Evolutionary conservation across 1,284 basidiomycete genomes (phyloP).

Genomic region (Apiotrichum mycotoxinovorans): DNA sequence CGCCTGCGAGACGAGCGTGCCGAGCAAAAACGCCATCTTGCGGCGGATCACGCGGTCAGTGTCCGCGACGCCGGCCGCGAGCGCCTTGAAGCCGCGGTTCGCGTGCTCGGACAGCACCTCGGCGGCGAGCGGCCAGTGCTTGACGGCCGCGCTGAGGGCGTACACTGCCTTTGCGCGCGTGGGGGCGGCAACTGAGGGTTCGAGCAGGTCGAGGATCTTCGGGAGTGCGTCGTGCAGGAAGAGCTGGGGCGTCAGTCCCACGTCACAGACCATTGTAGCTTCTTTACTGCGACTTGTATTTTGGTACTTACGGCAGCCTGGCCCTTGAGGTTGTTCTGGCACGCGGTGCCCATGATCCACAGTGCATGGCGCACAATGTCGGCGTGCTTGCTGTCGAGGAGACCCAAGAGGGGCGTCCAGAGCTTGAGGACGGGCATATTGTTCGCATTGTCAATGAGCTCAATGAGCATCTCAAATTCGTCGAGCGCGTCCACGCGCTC

Average conservation of each 20-base stretch:
- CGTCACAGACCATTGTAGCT: slow-evolving; percentile 1
- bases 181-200: slow-evolving; percentile 22
- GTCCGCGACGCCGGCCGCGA: slow-evolving; percentile 55
- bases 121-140: slow-evolving; percentile 56
- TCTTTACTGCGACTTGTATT: no score
- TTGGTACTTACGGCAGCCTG: slow-evolving; percentile 68
- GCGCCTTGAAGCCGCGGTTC: slow-evolving; percentile 28
- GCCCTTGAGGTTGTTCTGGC: slow-evolving; percentile 91
- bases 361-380: slow-evolving; percentile 69
- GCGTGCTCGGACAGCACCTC: slow-evolving; percentile 18
- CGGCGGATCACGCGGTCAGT: slow-evolving; percentile 72
- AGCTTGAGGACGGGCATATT: slow-evolving; percentile 78
- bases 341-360: slow-evolving; percentile 90
- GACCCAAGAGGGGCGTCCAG: slow-evolving; percentile 74
- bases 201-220: slow-evolving; percentile 62
- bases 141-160: slow-evolving; percentile 75
- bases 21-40: slow-evolving; percentile 81
- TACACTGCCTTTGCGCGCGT: slow-evolving; percentile 79
- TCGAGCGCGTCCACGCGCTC: slow-evolving; percentile 77
- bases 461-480: slow-evolving; percentile 92
- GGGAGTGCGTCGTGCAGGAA: slow-evolving; percentile 66
- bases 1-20: slow-evolving; percentile 67
- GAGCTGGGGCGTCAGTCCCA: slow-evolving; percentile 57
- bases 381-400: slow-evolving; percentile 62
- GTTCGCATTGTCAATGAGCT: slow-evolving; percentile 94